Base-by-base conservation (phyloP, 768 basidiomycete genomes). In the Mycena capillaripes region DNA sequence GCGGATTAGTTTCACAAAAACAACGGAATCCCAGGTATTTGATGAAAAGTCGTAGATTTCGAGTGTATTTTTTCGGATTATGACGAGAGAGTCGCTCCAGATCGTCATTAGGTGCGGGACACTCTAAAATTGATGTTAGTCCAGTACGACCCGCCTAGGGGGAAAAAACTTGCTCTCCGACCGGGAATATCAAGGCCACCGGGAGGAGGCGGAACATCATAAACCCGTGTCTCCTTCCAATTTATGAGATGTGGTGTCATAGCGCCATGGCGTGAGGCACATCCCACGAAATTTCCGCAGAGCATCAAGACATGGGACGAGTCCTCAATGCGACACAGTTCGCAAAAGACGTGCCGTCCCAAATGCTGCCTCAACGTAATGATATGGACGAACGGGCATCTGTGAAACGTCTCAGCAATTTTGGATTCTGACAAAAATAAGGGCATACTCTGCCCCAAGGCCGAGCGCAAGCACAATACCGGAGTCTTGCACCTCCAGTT, bases 231-330 rank as follows among this genome's bases (percentile, higher is more conserved):
- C 0, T 38, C 25, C 34, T 36, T 52, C 71, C 71, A 72, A 23
- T 69, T 42, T 2, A 72, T 23, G 3, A 72, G 4, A 38, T 72
- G 71, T 1, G 66, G 71, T 9, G 34, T 32, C 34, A 56, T 50
- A 6, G 44, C 32, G n/a, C 32, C 53, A 11, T 60, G 17, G 19
- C 60, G 61, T n/a, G 59, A 12, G 0, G 55, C 71, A 32, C 71
- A 72, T 21, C 61, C 71, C 21, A 69, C n/a, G 9, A 61, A 52
- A 16, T 63, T 17, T 2, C 61, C 71, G n/a, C 21, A 25, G 2
- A 72, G 36, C 71, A 72, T 68, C 30, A 72, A 36, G 1, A 72
- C 66, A 59, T 68, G 71, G 23, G 66, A 59, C 2, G 71, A 72
- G 3, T 34, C 44, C 7, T 63, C 61, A 14, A 64, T 53, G 8